A percentile compares a stretch with the other conserved stretches of the same genome.
These are phyloP conservation scores for Yamadazyma takamatsuzukensis DNA, from an alignment of 805 yeast genomes.

Conservation along the genomic window DNA sequence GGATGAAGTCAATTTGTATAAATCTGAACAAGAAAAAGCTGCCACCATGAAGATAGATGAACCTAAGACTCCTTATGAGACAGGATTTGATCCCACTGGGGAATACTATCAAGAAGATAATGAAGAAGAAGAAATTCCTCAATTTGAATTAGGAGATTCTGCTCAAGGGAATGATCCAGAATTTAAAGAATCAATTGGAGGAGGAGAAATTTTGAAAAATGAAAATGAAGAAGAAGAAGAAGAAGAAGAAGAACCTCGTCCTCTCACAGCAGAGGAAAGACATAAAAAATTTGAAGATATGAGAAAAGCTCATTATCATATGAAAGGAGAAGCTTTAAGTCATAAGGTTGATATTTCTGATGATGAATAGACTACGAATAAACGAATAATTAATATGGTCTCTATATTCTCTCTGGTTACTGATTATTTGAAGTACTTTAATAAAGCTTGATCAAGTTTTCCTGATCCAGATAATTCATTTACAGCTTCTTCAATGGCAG, in stretches of 20 bases:
- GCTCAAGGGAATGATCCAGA: conserved; percentile 19
- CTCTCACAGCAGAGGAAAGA: conserved; percentile 52
- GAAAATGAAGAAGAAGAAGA: conserved; percentile 28
- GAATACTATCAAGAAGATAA: conserved; percentile 75
- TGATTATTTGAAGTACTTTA: conserved; percentile 46
- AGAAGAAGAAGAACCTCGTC: conserved; percentile 34
- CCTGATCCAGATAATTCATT: conserved; percentile 52
- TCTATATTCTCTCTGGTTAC: conserved; percentile 1
- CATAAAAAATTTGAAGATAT: conserved; percentile 70
- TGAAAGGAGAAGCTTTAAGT: conserved; percentile 47
- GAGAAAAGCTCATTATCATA: conserved; percentile 77
- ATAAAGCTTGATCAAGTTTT: conserved; percentile 47
- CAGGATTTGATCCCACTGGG: conserved; percentile 77
- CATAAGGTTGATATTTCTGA: conserved; percentile 25
- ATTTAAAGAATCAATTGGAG: conserved; percentile 30
- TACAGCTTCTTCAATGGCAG: conserved; percentile 53
- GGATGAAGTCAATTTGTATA: conserved; percentile 77
- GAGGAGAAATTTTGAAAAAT: conserved; percentile 36
- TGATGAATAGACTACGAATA: conserved; percentile 20
- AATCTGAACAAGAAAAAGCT: conserved; percentile 67
- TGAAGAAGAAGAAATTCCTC: conserved; percentile 50
- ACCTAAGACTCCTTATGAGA: conserved; percentile 94
- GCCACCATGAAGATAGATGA: conserved; percentile 85
- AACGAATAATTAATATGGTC: conserved; percentile 1
- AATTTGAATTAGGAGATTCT: conserved; percentile 51